phyloP scores from a whole-genome alignment of 2,329 filamentous ascomycete genomes.

The Xylariaceae sp. region DNA sequence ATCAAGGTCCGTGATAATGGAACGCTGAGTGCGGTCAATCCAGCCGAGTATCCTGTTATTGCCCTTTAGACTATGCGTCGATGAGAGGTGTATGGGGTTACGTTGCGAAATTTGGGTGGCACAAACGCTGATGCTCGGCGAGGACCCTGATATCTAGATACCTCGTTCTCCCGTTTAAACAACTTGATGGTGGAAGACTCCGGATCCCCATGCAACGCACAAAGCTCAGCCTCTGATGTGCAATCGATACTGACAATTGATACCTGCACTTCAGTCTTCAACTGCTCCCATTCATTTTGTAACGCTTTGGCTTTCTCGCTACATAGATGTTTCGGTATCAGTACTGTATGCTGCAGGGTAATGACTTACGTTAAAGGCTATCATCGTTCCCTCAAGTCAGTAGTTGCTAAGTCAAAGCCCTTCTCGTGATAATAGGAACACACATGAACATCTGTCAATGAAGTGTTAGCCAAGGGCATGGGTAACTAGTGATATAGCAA shows the following conservation, averaged over 20 bases:
- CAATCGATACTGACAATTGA: conserved; percentile 23
- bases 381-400: not conserved
- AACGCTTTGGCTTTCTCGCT: conserved; percentile 19
- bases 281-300: conserved; percentile 19
- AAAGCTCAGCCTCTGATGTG: conserved; percentile 6
- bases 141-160: conserved; percentile 20
- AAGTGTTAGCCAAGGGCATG: too few relatives aligned
- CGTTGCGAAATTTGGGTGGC: not conserved
- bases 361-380: not conserved
- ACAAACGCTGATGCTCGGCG: conserved; percentile 23
- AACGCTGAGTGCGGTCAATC: conserved; percentile 25
- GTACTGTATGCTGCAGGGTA: too few relatives aligned
- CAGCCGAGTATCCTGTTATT: conserved; percentile 19
- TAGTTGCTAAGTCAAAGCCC: too few relatives aligned
- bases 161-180: conserved; percentile 9
- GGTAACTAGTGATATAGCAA: too few relatives aligned
- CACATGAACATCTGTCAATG: not conserved
- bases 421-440: too few relatives aligned
- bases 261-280: conserved; percentile 9
- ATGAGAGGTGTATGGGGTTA: too few relatives aligned
- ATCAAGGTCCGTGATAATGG: conserved; percentile 22
- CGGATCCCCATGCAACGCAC: conserved; percentile 12
- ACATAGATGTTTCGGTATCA: too few relatives aligned
- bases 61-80: not conserved
- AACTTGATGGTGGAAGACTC: conserved; percentile 16